Evolutionary conservation across 306 rosid species (phyloP), one percentile per base, ranked within the genome.

Genomic region (Psophocarpus tetragonolobus): DNA sequence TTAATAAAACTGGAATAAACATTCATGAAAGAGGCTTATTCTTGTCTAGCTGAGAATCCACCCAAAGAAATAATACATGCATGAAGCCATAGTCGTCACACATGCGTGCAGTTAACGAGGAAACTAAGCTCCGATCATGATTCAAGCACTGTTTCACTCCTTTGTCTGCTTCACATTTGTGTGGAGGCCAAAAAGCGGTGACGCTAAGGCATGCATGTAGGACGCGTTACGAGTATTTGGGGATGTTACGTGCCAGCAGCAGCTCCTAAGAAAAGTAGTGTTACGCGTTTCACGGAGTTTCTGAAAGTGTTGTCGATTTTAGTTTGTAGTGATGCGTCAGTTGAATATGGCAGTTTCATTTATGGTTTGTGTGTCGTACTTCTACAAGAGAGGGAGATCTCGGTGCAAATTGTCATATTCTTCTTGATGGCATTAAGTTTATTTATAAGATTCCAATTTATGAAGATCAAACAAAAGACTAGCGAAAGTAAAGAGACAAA

Each of bases 151-250:
- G 18, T 6, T 29, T 5, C 18, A 26, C 38, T 29, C 21, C 21
- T 12, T 23, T 58, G 38, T 56, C 63, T 56, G 1, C 8, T 56
- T 0, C 3, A 13, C 38, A 27, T 60, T 60, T 14, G 9, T 14
- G 11, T 15, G 0, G 21, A 58, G 17, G 27, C n/a, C 17, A 4
- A 12, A 11, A 61, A 30, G 54, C 7, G 1, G 68, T 33, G 64
- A 76, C 21, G 42, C 30, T 63, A 33, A 66, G 58, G 56, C 39
- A 69, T 85, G 86, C 86, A 79, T 84, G 88, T 64, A 26, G 60
- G 84, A 74, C 84, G 62, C 71, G 84, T 78, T 73, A 44, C 29
- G 36, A 41, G 38, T 23, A 2, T 57, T 0, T 23, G 38, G 12
- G 9, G 7, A 9, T 30, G 48, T 73, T 65, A 35, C 67, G 77